These are phyloP conservation scores for Mycosphaerella sp. DNA, from an alignment of 2,329 filamentous ascomycete species.

Conservation along the genomic window DNA sequence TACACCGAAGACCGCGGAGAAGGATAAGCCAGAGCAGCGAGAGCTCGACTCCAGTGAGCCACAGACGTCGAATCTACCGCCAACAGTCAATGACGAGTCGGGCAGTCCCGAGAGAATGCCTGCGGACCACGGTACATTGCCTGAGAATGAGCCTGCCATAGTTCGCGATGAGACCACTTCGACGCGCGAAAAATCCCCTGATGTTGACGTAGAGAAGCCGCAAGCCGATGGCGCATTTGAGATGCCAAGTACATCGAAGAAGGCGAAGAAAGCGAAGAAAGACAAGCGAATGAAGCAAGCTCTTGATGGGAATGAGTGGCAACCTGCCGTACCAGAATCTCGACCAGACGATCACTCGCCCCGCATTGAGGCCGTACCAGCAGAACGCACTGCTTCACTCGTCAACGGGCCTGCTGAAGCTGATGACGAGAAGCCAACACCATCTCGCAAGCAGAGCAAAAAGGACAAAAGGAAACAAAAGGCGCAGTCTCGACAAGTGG, in stretches of 20 bases:
- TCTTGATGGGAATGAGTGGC: neutral
- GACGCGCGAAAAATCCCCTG: too few species aligned
- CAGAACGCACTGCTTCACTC: neutral
- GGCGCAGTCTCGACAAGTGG: neutral
- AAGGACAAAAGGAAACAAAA: constrained; percentile 23
- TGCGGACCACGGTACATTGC: too few species aligned
- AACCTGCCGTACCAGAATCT: neutral
- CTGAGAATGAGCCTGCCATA: too few species aligned
- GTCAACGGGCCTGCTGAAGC: neutral
- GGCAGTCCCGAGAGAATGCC: too few species aligned
- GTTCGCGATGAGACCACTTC: too few species aligned
- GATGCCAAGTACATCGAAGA: neutral
- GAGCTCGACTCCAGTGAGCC: too few species aligned
- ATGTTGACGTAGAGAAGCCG: too few species aligned
- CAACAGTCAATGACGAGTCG: too few species aligned
- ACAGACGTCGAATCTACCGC: too few species aligned
- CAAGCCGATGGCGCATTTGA: too few species aligned
- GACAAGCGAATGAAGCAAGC: constrained; percentile 17
- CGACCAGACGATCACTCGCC: neutral
- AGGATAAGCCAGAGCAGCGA: too few species aligned
- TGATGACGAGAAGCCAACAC: constrained; percentile 4
- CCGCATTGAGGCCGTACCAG: neutral
- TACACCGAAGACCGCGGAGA: too few species aligned
- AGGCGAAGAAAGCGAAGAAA: constrained; percentile 18
- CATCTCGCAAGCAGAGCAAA: constrained; percentile 20